Conservation (phyloP, 2,329 filamentous ascomycete genomes). For the Davidsoniella eucalypti region DNA sequence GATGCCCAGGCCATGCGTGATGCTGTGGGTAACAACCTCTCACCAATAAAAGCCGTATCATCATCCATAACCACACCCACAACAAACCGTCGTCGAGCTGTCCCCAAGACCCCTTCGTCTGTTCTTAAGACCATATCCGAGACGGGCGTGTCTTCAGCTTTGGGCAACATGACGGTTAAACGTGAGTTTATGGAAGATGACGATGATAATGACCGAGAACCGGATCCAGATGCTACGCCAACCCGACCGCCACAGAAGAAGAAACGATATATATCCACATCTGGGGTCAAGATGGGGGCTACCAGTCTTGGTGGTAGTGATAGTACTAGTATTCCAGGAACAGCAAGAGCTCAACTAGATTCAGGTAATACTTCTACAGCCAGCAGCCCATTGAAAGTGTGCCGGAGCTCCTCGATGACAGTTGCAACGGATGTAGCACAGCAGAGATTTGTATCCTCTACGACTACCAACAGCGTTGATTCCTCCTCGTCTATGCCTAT, state of each 20-base stretch:
- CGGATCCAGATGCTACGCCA: slow-evolving; percentile 13
- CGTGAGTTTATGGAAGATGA: slow-evolving; percentile 15
- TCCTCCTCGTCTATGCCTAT: too few relatives aligned
- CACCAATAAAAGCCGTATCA: slow-evolving; percentile 27
- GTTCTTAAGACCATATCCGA: slow-evolving; percentile 11
- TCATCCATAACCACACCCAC: slow-evolving; percentile 13
- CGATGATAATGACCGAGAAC: slow-evolving; percentile 17
- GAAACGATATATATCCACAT: not conserved
- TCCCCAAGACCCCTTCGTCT: slow-evolving; percentile 10
- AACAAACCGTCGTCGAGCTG: slow-evolving; percentile 10
- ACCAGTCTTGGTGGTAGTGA: not conserved
- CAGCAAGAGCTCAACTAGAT: too few relatives aligned
- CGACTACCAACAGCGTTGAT: too few relatives aligned
- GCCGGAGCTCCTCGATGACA: too few relatives aligned
- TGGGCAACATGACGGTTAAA: slow-evolving; percentile 17
- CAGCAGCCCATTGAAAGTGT: too few relatives aligned
- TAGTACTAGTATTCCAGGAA: too few relatives aligned
- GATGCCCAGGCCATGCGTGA: slow-evolving; percentile 32
- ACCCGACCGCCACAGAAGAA: slow-evolving; percentile 3
- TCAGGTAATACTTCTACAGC: too few relatives aligned
- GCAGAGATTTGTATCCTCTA: too few relatives aligned
- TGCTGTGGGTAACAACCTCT: slow-evolving; percentile 27
- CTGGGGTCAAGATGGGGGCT: not conserved
- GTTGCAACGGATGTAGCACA: too few relatives aligned
- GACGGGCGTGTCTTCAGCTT: slow-evolving; percentile 15